Percentiles rank a stretch among this genome's conserved stretches.
Evolutionary conservation across 2,329 filamentous ascomycete genomes (phyloP).

Genomic region (Colletotrichum theobromicola): DNA sequence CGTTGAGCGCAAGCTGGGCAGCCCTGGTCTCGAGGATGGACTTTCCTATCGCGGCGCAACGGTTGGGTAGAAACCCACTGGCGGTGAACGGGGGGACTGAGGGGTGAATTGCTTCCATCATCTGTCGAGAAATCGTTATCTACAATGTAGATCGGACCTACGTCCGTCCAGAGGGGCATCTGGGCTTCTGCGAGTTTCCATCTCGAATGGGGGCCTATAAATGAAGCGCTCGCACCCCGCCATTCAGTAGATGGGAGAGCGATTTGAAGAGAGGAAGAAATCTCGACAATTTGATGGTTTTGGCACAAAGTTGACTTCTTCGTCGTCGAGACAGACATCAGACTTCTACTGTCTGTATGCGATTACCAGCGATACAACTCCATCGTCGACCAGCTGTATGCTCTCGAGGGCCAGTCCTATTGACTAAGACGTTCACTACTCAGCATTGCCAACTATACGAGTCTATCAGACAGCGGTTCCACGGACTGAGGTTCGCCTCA

Average conservation of each 20-base stretch:
- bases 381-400: not conserved
- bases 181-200: constrained; percentile 9
- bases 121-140: constrained; percentile 16
- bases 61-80: constrained; percentile 6
- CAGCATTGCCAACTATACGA: not conserved
- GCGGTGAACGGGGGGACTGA: constrained; percentile 1
- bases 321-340: not conserved
- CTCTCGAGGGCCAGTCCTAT: not conserved
- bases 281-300: not conserved
- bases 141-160: not conserved
- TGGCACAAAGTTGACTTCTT: not conserved
- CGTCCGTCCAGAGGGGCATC: not conserved
- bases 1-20: not conserved
- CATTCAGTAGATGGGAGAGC: not conserved
- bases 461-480: not conserved
- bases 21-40: constrained; percentile 14
- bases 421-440: not conserved
- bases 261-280: not conserved
- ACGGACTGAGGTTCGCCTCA: not conserved
- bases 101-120: not conserved
- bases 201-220: not conserved
- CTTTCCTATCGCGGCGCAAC: constrained; percentile 18
- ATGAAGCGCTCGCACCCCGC: not conserved
- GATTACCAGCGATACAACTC: not conserved
- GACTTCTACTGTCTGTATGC: not conserved